Evolutionary conservation across 768 basidiomycete species (phyloP).

Genomic region (Leucosporidium creatinivorum): DNA sequence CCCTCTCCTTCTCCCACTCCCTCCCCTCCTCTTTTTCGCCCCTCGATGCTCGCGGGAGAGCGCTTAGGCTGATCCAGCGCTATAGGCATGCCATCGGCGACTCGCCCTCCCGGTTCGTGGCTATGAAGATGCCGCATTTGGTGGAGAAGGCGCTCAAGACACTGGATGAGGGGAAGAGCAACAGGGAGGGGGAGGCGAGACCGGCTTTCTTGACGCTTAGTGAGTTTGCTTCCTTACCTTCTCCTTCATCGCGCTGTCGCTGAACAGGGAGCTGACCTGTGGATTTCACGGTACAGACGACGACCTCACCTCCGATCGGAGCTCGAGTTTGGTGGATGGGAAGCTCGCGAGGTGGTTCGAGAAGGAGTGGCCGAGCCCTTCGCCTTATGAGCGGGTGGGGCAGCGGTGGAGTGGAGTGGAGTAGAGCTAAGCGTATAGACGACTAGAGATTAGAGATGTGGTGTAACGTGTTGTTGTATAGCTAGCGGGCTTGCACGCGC

Average conservation of each 20-base stretch:
- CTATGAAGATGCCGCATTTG: constrained; percentile 44
- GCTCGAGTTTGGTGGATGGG: not conserved
- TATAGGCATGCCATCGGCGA: constrained; percentile 37
- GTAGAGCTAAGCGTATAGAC: no score
- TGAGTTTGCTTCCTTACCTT: no score
- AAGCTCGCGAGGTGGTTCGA: not conserved
- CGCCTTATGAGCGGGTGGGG: not conserved
- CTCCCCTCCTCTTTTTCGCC: not conserved
- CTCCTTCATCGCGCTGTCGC: no score
- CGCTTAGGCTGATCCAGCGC: constrained; percentile 17
- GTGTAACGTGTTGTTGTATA: no score
- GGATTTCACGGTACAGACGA: constrained; percentile 47
- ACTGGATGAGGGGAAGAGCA: constrained; percentile 41
- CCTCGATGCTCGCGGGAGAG: constrained; percentile 45
- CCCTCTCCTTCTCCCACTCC: not conserved
- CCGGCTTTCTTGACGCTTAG: no score
- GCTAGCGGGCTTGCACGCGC: no score
- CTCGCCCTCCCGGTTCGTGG: constrained; percentile 15
- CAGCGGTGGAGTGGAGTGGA: no score
- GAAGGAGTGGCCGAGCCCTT: not conserved
- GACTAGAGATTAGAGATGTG: no score
- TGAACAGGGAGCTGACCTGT: no score
- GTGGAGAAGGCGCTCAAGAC: not conserved
- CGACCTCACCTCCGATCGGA: not conserved
- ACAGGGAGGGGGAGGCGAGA: no score